Base-by-base conservation (phyloP, 2,329 filamentous ascomycete genomes). In the Trichoderma sp. region DNA sequence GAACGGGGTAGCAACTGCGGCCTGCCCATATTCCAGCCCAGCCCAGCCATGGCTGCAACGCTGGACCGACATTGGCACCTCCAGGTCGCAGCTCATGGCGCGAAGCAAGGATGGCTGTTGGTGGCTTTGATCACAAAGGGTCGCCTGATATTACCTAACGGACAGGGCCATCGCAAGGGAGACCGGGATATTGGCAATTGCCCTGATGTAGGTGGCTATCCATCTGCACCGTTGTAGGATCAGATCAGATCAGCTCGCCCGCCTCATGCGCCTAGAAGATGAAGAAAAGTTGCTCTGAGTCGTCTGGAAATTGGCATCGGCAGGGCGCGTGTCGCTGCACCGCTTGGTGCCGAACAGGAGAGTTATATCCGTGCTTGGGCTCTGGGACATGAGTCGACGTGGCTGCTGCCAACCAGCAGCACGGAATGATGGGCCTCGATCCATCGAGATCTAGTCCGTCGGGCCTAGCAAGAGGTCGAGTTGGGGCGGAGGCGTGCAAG, bases 81-180 rank as follows among this genome's bases (percentile, higher is more conserved):
- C n/a, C 35, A 68, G 63, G 63, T 62, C 50, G 33, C 62, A 67
- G 63, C 53, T 62, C 53, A 14, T 33, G 64, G 53, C 29, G 71
- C n/a, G 56, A 59, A 18, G 33, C 71, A 76, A 64, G 71, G 75
- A 74, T 75, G 31, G 50, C 29, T 33, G 71, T 62, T 74, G 45
- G 75, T 64, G 64, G 75, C 63, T 68, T 68, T 33, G 71, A 66
- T 27, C n/a, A 45, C 63, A 31, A 72, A 33, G 27, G 18, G 27
- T 66, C 63, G 33, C 41, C 33, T 72, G 60, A 53, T 56, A 59
- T 66, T 67, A 31, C 62, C 53, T 74, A 60, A 67, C 71, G n/a
- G 63, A 29, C 71, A 60, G 33, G 60, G 12, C 63, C 38, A 31
- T 60, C 24, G 12, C 45, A 33, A 59, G n/a, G 71, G 29, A 66